A percentile compares a stretch with the other conserved stretches of the same genome.
phyloP scores from a whole-genome alignment of 345 rosid species.

The Citrus trifoliata region DNA sequence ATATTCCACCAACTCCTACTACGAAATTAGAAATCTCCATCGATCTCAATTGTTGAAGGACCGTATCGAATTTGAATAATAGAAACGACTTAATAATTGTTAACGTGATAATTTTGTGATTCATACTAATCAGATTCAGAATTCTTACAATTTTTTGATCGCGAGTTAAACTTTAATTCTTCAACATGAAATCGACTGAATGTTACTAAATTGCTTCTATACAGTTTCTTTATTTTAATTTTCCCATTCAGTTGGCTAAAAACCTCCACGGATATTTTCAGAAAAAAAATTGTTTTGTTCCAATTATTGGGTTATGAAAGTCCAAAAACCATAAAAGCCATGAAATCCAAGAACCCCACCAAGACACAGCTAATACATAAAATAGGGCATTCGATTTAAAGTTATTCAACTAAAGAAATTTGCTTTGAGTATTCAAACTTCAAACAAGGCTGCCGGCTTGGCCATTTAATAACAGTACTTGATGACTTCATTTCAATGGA shows the following conservation, averaged over 20 bases:
- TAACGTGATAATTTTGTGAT: background rate
- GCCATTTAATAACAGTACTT: background rate
- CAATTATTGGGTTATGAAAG: background rate
- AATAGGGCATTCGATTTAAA: background rate
- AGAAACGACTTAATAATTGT: background rate
- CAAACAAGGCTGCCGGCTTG: constrained; percentile 21
- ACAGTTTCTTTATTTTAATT: background rate
- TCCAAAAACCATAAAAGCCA: constrained; percentile 8
- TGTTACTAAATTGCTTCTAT: background rate
- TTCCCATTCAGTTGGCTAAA: background rate
- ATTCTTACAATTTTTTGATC: no score
- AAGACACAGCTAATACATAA: background rate
- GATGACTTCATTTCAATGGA: background rate
- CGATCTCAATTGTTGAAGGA: background rate
- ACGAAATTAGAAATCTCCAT: background rate
- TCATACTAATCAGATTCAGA: no score
- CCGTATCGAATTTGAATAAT: background rate
- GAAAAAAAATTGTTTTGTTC: background rate
- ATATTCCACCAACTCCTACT: background rate
- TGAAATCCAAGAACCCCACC: background rate
- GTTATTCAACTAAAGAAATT: background rate
- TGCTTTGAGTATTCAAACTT: background rate
- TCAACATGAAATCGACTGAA: no score
- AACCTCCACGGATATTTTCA: background rate
- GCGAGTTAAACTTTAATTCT: no score